Base-by-base conservation (phyloP, 768 basidiomycete species). In the Mrakia blollopis region DNA sequence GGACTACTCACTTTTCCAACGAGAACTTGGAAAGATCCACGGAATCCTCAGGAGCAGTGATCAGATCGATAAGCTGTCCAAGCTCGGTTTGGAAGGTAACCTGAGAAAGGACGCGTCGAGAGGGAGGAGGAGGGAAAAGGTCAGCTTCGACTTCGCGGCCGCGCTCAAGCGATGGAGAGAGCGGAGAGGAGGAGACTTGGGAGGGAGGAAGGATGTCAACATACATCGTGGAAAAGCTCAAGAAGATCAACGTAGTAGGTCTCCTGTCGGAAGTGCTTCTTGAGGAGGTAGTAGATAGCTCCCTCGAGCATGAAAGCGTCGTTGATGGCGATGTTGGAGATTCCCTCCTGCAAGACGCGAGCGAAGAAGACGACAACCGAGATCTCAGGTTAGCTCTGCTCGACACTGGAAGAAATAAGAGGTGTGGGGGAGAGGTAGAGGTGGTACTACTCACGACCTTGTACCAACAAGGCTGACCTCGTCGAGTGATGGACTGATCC, bases 391-490 rank as follows among this genome's bases (percentile, higher is more conserved):
- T 28, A 2, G 47, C 2, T n/a, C n/a, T n/a, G n/a, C n/a, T 62
- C 32, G 61, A 62, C 6, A 50, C 2, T 18, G 47, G 47, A 1
- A 16, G 2, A 3, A 65, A n/a, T 2, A 39, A 18, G 32, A 13
- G 11, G 13, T 16, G n/a, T 21, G 41, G 68, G 41, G 30, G 47
- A 16, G 52, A n/a, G 39, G 52, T n/a, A 44, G 44, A 16, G 39
- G 13, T 8, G 60, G 39, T 3, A n/a, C n/a, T 23, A 82, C 85
- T 80, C 37, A 85, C 86, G 57, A 88, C 83, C 68, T 86, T 88
- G 86, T 96, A 98, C 92, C 93, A 99, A 85, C 96, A 99, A 2
- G 94, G 91, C 84, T 97, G 95, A 6, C 91, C 90, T 14, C 96
- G 91, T 35, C 96, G 91, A 16, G 96, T 98, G 80, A 98, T 91